Base-by-base conservation (phyloP, 75 land plant species). In the Pseudotsuga menziesii region DNA sequence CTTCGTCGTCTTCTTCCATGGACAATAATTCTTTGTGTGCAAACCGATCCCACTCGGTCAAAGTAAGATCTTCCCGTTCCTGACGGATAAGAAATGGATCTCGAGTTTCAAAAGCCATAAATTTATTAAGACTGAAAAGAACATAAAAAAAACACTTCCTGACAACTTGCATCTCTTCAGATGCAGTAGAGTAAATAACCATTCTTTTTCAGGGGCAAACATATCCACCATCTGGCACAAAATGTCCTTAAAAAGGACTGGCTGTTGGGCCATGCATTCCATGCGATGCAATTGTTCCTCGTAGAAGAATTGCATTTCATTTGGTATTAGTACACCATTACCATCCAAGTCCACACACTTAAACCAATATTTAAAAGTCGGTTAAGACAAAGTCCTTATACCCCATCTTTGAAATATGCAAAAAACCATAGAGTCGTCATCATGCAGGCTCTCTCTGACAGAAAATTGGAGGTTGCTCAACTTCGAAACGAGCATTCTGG, bases 41-140 rank as follows among this genome's bases (percentile, higher is more conserved):
- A 85, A 96, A 96, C n/a, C 98, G 88, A 71, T 96, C 98, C 98
- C 98, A 96, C 71, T 96, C 97, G 20, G 98, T 96, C 80, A 96
- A 78, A 19, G 89, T 88, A 72, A 94, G 98, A 67, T 96, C 88
- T 78, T 96, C 98, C 76, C 94, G 83, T 41, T 96, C 98, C 98
- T 95, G 98, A 57, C 96, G 98, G 74, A 93, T 89, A 64, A 93
- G 93, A 75, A 95, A 93, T 35, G 98, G 98, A 79, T 95, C 98
- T 25, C 98, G 91, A 32, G 92, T 93, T 84, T 95, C 98, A 82
- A 95, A 95, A 66, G 96, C 96, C 88, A 95, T 94, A 74, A 95
- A 95, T 67, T 95, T 95, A 79, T 95, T 95, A 22, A 95, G 86
- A 79, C 93, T 95, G 77, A 95, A 95, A 55, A 95, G 93, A 56